phyloP scores from a whole-genome alignment of 495 filamentous ascomycete genomes.

The Podospora tetraspora region DNA sequence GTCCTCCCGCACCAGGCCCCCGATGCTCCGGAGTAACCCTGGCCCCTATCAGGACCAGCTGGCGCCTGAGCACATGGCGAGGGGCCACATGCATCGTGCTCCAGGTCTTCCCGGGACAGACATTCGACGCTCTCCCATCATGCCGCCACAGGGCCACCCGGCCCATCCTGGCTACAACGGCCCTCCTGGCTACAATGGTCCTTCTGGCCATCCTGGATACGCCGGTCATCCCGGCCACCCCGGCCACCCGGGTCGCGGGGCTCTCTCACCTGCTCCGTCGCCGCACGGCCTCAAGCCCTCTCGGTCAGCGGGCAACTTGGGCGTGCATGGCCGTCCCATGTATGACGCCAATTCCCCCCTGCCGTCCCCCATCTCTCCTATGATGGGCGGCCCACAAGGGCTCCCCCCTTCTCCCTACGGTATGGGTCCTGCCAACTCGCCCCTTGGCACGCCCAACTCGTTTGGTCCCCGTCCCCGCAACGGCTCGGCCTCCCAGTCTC shows the following conservation, averaged over 20 bases:
- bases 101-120: conserved; percentile 42
- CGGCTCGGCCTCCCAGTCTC: conserved; percentile 45
- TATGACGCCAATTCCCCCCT: conserved; percentile 31
- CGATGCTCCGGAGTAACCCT: conserved; percentile 35
- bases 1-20: conserved; percentile 42
- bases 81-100: conserved; percentile 35
- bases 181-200: neutral
- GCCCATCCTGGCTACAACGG: neutral
- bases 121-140: conserved; percentile 40
- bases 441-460: conserved; percentile 26
- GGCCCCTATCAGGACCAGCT: conserved; percentile 43
- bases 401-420: conserved; percentile 26
- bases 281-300: conserved; percentile 25
- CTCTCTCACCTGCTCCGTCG: conserved; percentile 23
- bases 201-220: neutral
- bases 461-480: conserved; percentile 24
- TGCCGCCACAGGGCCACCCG: conserved; percentile 47
- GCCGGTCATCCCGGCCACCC: neutral
- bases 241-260: conserved; percentile 16
- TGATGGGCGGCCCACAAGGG: conserved; percentile 21
- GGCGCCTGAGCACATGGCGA: conserved; percentile 22
- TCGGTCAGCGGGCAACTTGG: conserved; percentile 29
- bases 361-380: conserved; percentile 44
- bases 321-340: conserved; percentile 27
- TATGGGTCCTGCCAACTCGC: conserved; percentile 18